Percentiles rank a stretch among this genome's conserved stretches.
Conservation (phyloP, 179 eudicot species). For the Gypsophila paniculata region DNA sequence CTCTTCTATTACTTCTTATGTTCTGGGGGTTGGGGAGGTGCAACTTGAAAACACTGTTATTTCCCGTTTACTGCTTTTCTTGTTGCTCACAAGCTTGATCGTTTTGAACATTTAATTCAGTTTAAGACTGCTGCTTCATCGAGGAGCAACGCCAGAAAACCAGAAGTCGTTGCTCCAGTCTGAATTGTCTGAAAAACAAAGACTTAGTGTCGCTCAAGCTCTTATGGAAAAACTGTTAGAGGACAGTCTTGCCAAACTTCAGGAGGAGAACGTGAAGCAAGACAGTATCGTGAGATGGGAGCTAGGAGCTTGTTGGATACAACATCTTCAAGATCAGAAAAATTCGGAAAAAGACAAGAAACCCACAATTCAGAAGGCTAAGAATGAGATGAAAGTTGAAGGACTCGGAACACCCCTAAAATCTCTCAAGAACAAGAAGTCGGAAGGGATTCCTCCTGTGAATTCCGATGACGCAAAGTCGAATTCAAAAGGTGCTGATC, state of each 20-base stretch:
- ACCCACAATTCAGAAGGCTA: constrained; percentile 55
- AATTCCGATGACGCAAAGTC: constrained; percentile 38
- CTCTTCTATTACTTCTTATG: background rate
- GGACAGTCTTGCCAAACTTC: constrained; percentile 69
- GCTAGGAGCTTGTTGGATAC: constrained; percentile 99
- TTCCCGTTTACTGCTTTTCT: constrained; percentile 1
- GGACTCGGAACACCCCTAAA: constrained; percentile 91
- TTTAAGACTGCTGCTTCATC: constrained; percentile 86
- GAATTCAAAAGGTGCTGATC: constrained; percentile 34
- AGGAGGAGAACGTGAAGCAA: constrained; percentile 55
- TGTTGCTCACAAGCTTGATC: background rate
- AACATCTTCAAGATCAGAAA: constrained; percentile 93
- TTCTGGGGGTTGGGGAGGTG: background rate
- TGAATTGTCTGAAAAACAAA: constrained; percentile 42
- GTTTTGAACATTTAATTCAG: constrained; percentile 41
- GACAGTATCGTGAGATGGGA: constrained; percentile 87
- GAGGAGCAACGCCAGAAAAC: constrained; percentile 45
- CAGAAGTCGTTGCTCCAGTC: constrained; percentile 34
- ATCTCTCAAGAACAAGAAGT: constrained; percentile 81
- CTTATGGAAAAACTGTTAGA: constrained; percentile 68
- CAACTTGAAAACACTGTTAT: background rate
- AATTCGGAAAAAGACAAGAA: constrained; percentile 82
- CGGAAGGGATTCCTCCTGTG: constrained; percentile 40
- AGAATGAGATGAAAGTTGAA: constrained; percentile 87
- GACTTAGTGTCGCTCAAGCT: constrained; percentile 41